Evolutionary conservation across 2,329 filamentous ascomycete genomes (phyloP).

Genomic region (Emergomyces pasteurianus): DNA sequence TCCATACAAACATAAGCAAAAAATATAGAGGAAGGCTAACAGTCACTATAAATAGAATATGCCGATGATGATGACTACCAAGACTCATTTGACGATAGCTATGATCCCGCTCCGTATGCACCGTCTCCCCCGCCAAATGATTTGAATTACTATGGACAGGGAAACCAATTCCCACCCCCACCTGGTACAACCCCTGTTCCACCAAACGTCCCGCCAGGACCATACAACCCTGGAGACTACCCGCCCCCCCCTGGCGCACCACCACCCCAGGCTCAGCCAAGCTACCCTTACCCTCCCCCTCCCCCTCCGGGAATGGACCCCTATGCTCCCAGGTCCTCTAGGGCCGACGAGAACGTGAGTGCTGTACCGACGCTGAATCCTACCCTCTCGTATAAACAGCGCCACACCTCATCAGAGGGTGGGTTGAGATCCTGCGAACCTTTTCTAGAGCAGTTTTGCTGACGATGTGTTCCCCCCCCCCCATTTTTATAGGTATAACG

Average conservation of each 20-base stretch:
- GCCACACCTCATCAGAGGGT: slow-evolving; percentile 29
- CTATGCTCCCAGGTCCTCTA: slow-evolving; percentile 28
- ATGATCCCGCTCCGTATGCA: slow-evolving; percentile 27
- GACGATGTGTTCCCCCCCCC: not conserved
- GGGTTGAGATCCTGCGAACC: slow-evolving; percentile 21
- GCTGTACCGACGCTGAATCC: slow-evolving; percentile 19
- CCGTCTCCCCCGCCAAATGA: slow-evolving; percentile 22
- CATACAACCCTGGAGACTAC: slow-evolving; percentile 30
- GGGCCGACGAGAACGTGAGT: slow-evolving; percentile 42
- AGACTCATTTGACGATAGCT: slow-evolving; percentile 32
- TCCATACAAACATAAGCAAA: not conserved
- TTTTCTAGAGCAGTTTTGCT: slow-evolving; percentile 1
- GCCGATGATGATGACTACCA: slow-evolving; percentile 18
- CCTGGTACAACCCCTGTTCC: slow-evolving; percentile 20
- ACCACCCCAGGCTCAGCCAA: slow-evolving; percentile 23
- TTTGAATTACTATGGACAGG: slow-evolving; percentile 22
- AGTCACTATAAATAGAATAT: slow-evolving; percentile 15
- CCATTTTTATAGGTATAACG: slow-evolving; percentile 14
- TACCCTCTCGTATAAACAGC: slow-evolving; percentile 25
- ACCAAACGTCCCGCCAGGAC: slow-evolving; percentile 9
- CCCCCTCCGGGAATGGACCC: slow-evolving; percentile 25
- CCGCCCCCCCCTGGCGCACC: slow-evolving; percentile 31
- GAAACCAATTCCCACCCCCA: slow-evolving; percentile 33
- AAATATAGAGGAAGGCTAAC: not conserved
- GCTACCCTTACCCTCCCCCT: slow-evolving; percentile 28